phyloP scores from a whole-genome alignment of 2,329 filamentous ascomycete species.

The Penicillium oxalicum region DNA sequence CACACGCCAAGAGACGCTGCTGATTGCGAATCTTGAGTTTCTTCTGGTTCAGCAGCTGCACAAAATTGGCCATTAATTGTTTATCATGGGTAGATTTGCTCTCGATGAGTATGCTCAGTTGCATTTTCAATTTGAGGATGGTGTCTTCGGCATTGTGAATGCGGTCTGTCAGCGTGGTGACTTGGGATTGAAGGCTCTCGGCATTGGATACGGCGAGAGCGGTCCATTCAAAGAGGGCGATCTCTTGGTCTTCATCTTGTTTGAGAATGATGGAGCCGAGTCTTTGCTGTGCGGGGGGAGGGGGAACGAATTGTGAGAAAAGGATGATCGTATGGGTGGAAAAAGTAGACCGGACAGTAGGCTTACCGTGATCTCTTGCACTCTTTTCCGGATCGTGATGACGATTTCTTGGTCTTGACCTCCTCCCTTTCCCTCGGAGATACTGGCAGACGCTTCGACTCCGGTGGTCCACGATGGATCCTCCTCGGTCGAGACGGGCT shows the following conservation, averaged over 20 bases:
- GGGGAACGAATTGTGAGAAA: constrained; percentile 11
- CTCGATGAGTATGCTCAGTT: constrained; percentile 53
- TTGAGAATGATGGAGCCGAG: constrained; percentile 50
- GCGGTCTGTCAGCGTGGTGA: constrained; percentile 38
- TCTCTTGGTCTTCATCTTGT: constrained; percentile 49
- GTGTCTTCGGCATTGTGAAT: constrained; percentile 44
- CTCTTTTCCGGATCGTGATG: constrained; percentile 39
- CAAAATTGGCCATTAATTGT: constrained; percentile 53
- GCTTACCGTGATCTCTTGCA: constrained; percentile 46
- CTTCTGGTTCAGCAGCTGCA: constrained; percentile 55
- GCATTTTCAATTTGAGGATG: constrained; percentile 47
- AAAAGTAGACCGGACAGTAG: constrained; percentile 3
- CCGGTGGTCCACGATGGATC: constrained; percentile 18
- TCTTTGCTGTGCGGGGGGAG: constrained; percentile 37
- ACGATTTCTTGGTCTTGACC: constrained; percentile 32
- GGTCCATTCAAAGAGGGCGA: constrained; percentile 54
- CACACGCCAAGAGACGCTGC: constrained; percentile 49
- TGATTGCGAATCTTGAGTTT: constrained; percentile 61
- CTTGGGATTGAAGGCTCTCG: constrained; percentile 36
- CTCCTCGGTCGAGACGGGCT: constrained; percentile 8
- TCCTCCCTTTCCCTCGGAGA: constrained; percentile 15
- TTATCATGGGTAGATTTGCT: constrained; percentile 54
- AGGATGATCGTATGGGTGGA: not conserved
- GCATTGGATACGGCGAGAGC: constrained; percentile 44
- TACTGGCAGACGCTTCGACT: constrained; percentile 29